These are phyloP conservation scores for Karstenula rhodostoma DNA, from an alignment of 2,329 filamentous ascomycete species.

Conservation along the genomic window DNA sequence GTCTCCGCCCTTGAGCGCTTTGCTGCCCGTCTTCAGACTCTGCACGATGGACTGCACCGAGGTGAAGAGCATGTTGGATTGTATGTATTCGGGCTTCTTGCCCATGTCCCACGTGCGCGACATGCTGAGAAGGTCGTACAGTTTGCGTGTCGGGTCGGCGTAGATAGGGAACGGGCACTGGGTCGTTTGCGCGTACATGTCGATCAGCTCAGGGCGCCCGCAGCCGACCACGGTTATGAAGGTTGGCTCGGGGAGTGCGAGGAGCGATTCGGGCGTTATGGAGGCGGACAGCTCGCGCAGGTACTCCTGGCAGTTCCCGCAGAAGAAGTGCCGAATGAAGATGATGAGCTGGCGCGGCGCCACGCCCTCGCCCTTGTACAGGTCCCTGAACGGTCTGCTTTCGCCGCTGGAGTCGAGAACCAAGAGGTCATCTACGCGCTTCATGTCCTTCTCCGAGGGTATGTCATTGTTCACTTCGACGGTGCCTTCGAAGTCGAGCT, in stretches of 20 bases:
- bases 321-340: slow-evolving; percentile 83
- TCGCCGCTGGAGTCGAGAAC: slow-evolving; percentile 48
- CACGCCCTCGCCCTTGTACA: slow-evolving; percentile 45
- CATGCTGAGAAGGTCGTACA: slow-evolving; percentile 76
- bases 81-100: slow-evolving; percentile 70
- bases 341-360: slow-evolving; percentile 68
- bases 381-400: slow-evolving; percentile 46
- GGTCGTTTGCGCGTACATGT: slow-evolving; percentile 69
- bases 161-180: slow-evolving; percentile 77
- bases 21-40: slow-evolving; percentile 65
- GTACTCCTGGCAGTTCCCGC: slow-evolving; percentile 81
- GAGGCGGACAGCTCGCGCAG: slow-evolving; percentile 68
- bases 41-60: slow-evolving; percentile 66
- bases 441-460: slow-evolving; percentile 42
- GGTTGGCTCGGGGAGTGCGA: slow-evolving; percentile 62
- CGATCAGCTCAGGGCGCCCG: slow-evolving; percentile 72
- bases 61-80: slow-evolving; percentile 56
- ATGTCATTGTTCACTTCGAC: slow-evolving; percentile 49
- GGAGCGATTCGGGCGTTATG: slow-evolving; percentile 57
- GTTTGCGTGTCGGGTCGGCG: slow-evolving; percentile 72
- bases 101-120: slow-evolving; percentile 69
- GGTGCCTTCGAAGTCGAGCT: slow-evolving; percentile 43
- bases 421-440: slow-evolving; percentile 40
- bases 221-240: slow-evolving; percentile 77
- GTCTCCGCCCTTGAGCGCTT: slow-evolving; percentile 71